Evolutionary conservation across 2,329 filamentous ascomycete genomes (phyloP).

Genomic region (Alternaria tenuissima): DNA sequence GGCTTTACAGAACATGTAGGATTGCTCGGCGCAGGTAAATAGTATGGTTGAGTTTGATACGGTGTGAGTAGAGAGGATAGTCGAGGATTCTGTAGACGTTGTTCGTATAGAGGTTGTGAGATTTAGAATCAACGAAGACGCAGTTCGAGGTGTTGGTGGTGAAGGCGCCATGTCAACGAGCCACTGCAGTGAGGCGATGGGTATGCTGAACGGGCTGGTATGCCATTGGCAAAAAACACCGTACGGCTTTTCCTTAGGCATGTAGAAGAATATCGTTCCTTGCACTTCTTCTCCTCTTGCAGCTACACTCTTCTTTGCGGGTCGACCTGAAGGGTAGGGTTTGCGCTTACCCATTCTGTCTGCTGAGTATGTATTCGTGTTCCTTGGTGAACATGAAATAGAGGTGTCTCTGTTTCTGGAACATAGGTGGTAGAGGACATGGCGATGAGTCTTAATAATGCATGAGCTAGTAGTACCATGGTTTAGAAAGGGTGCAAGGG

Average conservation of each 20-base stretch:
- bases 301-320: background rate
- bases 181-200: conserved; percentile 22
- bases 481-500: background rate
- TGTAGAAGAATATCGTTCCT: conserved; percentile 28
- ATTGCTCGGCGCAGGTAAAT: conserved; percentile 28
- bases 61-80: background rate
- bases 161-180: conserved; percentile 4
- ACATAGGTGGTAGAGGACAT: no score
- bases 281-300: background rate
- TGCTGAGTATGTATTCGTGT: no score
- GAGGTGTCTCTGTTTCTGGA: background rate
- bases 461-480: conserved; percentile 1
- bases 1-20: conserved; percentile 30
- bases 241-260: conserved; percentile 48
- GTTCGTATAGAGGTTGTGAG: background rate
- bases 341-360: background rate
- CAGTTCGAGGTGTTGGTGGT: background rate
- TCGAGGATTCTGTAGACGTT: background rate
- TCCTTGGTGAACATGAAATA: background rate
- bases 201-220: conserved; percentile 55
- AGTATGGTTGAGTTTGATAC: background rate
- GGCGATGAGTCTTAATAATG: background rate
- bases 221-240: conserved; percentile 66
- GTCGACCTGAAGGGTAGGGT: background rate
- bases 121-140: background rate